These are phyloP conservation scores for Xylaria sp. DNA, from an alignment of 2,329 filamentous ascomycete species.

Conservation along the genomic window DNA sequence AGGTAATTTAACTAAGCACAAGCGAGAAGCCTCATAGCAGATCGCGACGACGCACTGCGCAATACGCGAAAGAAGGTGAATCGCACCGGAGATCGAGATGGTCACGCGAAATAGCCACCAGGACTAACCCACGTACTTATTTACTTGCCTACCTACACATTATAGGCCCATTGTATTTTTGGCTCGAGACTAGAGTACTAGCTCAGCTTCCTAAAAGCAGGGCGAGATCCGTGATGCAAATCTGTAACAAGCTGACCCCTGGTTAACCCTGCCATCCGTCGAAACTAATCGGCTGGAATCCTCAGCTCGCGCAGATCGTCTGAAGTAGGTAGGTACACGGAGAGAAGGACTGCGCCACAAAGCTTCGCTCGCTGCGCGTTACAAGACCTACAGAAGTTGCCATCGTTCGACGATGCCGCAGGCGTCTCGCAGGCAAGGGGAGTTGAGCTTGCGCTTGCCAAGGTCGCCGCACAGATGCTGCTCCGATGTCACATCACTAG, in stretches of 20 bases:
- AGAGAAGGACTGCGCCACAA: slow-evolving; percentile 14
- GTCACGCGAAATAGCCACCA: slow-evolving; percentile 11
- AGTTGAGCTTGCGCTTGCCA: background rate
- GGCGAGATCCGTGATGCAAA: slow-evolving; percentile 21
- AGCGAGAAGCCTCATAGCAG: slow-evolving; percentile 1
- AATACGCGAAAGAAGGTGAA: slow-evolving; percentile 4
- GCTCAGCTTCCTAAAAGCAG: background rate
- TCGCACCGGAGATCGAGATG: slow-evolving; percentile 22
- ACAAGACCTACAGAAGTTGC: background rate
- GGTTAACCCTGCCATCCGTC: background rate
- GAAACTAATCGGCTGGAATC: background rate
- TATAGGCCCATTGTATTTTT: background rate
- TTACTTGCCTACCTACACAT: background rate
- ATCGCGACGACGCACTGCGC: background rate
- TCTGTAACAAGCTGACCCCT: slow-evolving; percentile 31
- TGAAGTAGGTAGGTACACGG: background rate
- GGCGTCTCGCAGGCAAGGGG: background rate
- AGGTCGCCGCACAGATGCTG: background rate
- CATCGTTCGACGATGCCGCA: background rate
- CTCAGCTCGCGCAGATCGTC: slow-evolving; percentile 1
- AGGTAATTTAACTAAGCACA: background rate
- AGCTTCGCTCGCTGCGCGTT: slow-evolving; percentile 4
- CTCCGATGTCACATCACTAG: background rate
- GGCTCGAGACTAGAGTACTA: background rate
- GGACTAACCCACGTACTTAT: background rate